Base-by-base conservation (phyloP, 345 rosid genomes). In the Murraya koenigii region DNA sequence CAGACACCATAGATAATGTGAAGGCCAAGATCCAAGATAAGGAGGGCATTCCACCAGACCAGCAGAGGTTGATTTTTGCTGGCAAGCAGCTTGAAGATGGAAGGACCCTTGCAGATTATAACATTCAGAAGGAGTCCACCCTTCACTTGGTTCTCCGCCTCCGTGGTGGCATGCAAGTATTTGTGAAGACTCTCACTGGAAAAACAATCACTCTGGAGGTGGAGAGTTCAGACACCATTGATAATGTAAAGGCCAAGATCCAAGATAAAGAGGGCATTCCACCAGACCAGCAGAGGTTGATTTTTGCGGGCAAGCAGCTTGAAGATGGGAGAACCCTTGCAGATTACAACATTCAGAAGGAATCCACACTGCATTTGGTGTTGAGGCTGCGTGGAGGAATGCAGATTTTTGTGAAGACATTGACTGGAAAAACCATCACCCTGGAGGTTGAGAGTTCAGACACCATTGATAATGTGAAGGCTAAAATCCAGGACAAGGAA, bases 371-470 rank as follows among this genome's bases (percentile, higher is more conserved):
- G 3, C 87, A 84, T 55, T 66, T 84, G 70, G 87, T 84, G 15
- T 79, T 84, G 3, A 70, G 87, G 0, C 84, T 84, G 4, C 78
- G 88, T 19, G 88, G 88, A 8, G 88, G 88, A 2, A 86, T 86
- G 88, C 88, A 86, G 69, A 86, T 86, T 14, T 86, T 86, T 26
- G 88, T 86, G 0, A 86, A 86, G 80, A 86, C 88, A 0, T 80
- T 86, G 0, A 85, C 88, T 0, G 88, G 88, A 1, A 86, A 86
- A 72, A 85, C 88, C 5, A 85, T 85, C 25, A 85, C 88, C 10
- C 41, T 85, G 71, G 88, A 85, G 32, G 88, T 85, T 3, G 88
- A 85, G 81, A 82, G 84, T 28, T 85, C 88, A 0, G 88, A 85
- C 77, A 85, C 88, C 0, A 76, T 85, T 1, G 88, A 85, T 32